A percentile compares a stretch with the other conserved stretches of the same genome.
Evolutionary conservation across 2,329 filamentous ascomycete species (phyloP).

Genomic region (Tolypocladium sp.): DNA sequence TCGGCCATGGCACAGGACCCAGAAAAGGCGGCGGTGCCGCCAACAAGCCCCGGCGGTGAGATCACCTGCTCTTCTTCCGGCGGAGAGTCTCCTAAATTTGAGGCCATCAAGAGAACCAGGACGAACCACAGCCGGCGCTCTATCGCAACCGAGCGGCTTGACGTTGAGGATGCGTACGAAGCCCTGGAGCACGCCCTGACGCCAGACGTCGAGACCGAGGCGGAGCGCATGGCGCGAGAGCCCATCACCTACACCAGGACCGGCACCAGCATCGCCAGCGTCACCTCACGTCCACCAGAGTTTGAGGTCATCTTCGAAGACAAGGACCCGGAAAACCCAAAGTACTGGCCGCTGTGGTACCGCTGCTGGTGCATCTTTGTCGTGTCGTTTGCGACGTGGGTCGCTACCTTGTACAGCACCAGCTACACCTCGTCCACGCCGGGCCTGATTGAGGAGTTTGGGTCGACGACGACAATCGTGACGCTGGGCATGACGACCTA

Average conservation of each 20-base stretch:
- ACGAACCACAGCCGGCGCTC: slow-evolving; percentile 11
- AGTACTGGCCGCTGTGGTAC: slow-evolving; percentile 54
- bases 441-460: slow-evolving; percentile 60
- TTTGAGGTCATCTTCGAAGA: slow-evolving; percentile 68
- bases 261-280: slow-evolving; percentile 31
- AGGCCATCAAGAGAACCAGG: neutral
- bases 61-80: neutral
- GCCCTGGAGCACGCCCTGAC: slow-evolving; percentile 29
- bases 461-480: slow-evolving; percentile 47
- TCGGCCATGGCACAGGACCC: neutral
- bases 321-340: slow-evolving; percentile 54
- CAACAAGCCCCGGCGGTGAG: neutral
- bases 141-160: slow-evolving; percentile 6
- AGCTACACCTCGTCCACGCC: slow-evolving; percentile 66
- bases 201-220: slow-evolving; percentile 25
- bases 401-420: slow-evolving; percentile 64
- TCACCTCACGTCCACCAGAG: slow-evolving; percentile 38
- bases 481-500: slow-evolving; percentile 75
- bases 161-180: slow-evolving; percentile 18
- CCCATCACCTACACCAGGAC: slow-evolving; percentile 35
- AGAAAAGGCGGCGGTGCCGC: neutral
- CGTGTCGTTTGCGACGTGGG: slow-evolving; percentile 37
- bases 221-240: slow-evolving; percentile 29
- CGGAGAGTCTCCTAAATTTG: neutral
- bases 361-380: slow-evolving; percentile 33